A percentile compares a stretch with the other conserved stretches of the same genome.
Conservation (phyloP, 2,329 filamentous ascomycete genomes). For the Ophiobolus disseminans region DNA sequence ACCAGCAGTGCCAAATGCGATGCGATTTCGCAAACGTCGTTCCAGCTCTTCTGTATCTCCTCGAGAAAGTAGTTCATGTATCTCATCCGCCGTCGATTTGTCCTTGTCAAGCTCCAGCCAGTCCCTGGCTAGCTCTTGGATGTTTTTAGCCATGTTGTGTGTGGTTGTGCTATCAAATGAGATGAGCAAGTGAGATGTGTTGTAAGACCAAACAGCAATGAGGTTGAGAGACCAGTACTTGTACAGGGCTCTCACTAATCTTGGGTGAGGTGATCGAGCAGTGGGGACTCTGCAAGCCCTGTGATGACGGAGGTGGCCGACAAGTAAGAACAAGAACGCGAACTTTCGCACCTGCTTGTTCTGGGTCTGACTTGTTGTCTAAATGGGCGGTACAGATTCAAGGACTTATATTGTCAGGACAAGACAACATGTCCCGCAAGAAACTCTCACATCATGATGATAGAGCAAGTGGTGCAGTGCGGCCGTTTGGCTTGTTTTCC, state of each 20-base stretch:
- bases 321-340: conserved; percentile 9
- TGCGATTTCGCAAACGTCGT: conserved; percentile 60
- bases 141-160: conserved; percentile 39
- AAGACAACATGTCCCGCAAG: background rate
- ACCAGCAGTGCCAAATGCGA: conserved; percentile 69
- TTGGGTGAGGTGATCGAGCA: conserved; percentile 13
- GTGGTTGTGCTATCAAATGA: background rate
- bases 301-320: conserved; percentile 40
- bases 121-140: conserved; percentile 57
- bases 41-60: conserved; percentile 59
- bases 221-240: too few relatives aligned
- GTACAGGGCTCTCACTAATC: too few relatives aligned
- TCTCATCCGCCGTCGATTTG: conserved; percentile 60
- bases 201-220: too few relatives aligned
- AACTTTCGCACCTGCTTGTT: conserved; percentile 14
- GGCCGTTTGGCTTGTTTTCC: background rate
- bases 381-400: background rate
- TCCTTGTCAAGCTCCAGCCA: conserved; percentile 68
- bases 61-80: conserved; percentile 58
- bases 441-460: background rate
- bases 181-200: too few relatives aligned
- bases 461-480: background rate
- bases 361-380: background rate
- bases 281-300: conserved; percentile 27
- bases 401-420: background rate